Base-by-base conservation (phyloP, 2,329 filamentous ascomycete species). In the Epichloe coenophiala region DNA sequence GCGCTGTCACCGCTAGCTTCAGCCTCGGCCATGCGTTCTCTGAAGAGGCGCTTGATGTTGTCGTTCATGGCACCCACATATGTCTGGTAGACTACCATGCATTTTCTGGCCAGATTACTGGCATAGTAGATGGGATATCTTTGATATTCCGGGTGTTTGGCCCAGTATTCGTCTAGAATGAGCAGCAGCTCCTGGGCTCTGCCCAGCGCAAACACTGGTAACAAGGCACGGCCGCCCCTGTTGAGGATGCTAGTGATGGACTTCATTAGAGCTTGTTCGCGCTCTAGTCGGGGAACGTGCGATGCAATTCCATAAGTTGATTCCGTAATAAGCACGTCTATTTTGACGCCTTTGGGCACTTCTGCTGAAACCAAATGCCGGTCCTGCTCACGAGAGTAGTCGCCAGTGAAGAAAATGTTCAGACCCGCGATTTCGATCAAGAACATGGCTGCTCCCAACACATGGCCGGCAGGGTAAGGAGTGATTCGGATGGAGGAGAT, bases 31-130 rank as follows among this genome's bases (percentile, higher is more conserved):
- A 95, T 94, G 45, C 88, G 82, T 66, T 94, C 89, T 49, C 86
- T 78, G 68, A 96, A 96, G n/a, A 95, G 78, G 11, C 88, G 81
- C 66, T 95, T 96, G 72, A 98, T 97, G 61, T 96, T 97, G 62
- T 97, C 91, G 65, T 98, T 98, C 93, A 98, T 98, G 50, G 90
- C 89, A 46, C 90, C 88, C 46, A 97, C 88, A 61, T 97, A 98
- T 1, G 93, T 98, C 65, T 97, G 93, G 64, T 98, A 98, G 3
- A 97, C 89, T 33, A 96, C 80, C 93, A 98, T 98, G 70, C 93
- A 98, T 68, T 95, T 93, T 55, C 91, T 77, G 1, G 93, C 93
- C 41, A 97, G 79, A 60, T 95, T 95, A 60, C 88, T 93, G 50
- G 94, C 94, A 66, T 97, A 98, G 71, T 97, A 98, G 55, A 98